Evolutionary conservation across 75 land plant species (phyloP).

Genomic region (Larix kaempferi): DNA sequence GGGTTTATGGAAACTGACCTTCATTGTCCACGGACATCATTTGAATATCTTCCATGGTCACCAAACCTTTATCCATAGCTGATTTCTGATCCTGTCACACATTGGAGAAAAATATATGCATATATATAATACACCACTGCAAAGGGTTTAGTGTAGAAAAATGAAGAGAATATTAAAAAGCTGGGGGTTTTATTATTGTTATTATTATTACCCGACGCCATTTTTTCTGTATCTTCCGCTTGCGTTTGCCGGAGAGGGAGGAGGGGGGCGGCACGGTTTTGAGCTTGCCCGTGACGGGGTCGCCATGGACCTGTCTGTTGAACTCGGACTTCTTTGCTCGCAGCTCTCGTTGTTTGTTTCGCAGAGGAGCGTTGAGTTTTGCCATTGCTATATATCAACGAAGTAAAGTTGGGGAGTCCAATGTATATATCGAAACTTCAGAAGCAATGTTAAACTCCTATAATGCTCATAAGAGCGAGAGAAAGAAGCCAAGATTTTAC

Average conservation of each 20-base stretch:
- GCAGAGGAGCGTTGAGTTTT: constrained; percentile 11
- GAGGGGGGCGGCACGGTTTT: constrained; percentile 24
- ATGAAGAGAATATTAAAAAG: background rate
- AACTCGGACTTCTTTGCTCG: constrained; percentile 21
- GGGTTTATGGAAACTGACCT: too few relatives aligned
- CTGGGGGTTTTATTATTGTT: background rate
- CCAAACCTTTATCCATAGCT: constrained; percentile 50
- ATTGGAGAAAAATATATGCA: background rate
- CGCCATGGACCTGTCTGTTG: constrained; percentile 43
- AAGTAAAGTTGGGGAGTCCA: too few relatives aligned
- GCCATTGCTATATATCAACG: background rate
- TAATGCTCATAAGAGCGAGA: too few relatives aligned
- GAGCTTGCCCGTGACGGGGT: constrained; percentile 47
- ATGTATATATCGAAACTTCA: too few relatives aligned
- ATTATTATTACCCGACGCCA: constrained; percentile 40
- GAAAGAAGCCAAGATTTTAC: too few relatives aligned
- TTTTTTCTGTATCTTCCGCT: constrained; percentile 60
- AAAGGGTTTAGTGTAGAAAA: background rate
- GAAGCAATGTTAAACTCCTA: too few relatives aligned
- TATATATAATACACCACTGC: background rate
- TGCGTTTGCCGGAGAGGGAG: constrained; percentile 64
- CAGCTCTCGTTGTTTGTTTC: constrained; percentile 18
- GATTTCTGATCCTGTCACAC: constrained; percentile 57
- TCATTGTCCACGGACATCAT: constrained; percentile 29
- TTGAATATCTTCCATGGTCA: constrained; percentile 59